These are phyloP conservation scores for Morella rubra DNA, from an alignment of 306 rosid genomes.

Conservation along the genomic window DNA sequence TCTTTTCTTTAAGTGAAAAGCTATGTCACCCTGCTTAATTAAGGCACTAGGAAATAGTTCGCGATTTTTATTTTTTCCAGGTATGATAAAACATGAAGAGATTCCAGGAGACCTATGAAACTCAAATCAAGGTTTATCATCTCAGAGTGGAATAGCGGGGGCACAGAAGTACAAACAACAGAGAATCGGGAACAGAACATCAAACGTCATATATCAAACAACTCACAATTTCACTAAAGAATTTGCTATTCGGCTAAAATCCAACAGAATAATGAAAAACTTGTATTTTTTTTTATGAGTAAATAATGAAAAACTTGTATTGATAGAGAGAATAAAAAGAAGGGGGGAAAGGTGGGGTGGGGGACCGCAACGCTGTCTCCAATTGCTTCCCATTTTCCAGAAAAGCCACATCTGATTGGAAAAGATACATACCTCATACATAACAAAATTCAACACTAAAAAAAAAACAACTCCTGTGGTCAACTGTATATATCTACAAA, in stretches of 20 bases:
- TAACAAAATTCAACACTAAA: neutral
- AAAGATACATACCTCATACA: neutral
- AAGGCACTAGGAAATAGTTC: no score
- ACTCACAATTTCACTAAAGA: neutral
- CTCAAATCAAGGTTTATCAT: neutral
- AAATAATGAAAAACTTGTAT: no score
- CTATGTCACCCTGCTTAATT: no score
- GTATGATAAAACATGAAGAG: no score
- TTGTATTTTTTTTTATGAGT: no score
- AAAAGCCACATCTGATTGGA: neutral
- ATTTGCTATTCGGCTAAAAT: neutral
- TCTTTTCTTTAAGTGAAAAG: no score
- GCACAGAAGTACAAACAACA: neutral
- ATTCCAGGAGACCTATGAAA: no score
- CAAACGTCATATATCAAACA: neutral
- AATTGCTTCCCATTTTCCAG: neutral
- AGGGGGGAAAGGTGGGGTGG: neutral
- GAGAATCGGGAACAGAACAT: neutral
- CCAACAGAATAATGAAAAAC: neutral
- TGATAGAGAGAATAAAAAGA: neutral
- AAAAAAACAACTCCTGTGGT: slow-evolving; percentile 4
- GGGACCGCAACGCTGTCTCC: neutral
- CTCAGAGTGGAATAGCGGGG: neutral
- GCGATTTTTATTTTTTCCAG: no score
- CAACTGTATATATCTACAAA: slow-evolving; percentile 32